Base-by-base conservation (phyloP, 805 yeast genomes). In the Candida sakaeoensis region DNA sequence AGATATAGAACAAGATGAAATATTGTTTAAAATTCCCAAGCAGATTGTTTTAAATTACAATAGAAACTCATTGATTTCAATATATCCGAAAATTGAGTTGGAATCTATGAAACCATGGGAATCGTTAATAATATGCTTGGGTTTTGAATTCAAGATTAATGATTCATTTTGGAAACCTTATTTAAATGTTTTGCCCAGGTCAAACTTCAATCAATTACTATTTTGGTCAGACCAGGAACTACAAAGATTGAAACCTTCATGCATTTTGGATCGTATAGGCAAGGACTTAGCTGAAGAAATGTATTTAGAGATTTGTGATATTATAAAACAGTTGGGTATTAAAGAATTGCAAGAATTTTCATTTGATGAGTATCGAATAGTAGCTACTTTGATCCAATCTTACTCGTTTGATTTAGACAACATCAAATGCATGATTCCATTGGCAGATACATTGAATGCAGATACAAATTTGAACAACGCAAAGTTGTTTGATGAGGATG, bases 361-460 rank as follows among this genome's bases (percentile, higher is more conserved):
- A 1, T 54, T 77, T 32, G 80, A 75, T 2, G 77, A 74, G 8
- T 93, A 85, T 57, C 82, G 81, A 48, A 64, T 72, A 26, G 77
- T 85, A 43, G 97, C 95, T 0, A 79, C 88, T 29, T 62, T 85
- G 12, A 85, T 93, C 34, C 78, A 89, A 87, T 76, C 96, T 1
- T 91, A 91, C 53, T 85, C 95, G 0, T 91, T 93, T 61, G 99
- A 93, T 57, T 85, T 87, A 10, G 84, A 77, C 46, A 52, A 70
- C 55, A 16, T 45, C 1, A 90, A 90, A 56, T 82, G 95, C 0
- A 83, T 93, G 95, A 88, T 90, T 3, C 96, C 98, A 0, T 65
- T 89, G 33, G 98, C 98, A 0, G 99, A 91, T 55, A 80, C 87
- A 16, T 64, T 93, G 44, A 91, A 93, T 55, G 87, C 96, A 1